Evolutionary conservation across 148 eudicot species (phyloP), one percentile per base, ranked within the genome.

Genomic region (Beta vulgaris): DNA sequence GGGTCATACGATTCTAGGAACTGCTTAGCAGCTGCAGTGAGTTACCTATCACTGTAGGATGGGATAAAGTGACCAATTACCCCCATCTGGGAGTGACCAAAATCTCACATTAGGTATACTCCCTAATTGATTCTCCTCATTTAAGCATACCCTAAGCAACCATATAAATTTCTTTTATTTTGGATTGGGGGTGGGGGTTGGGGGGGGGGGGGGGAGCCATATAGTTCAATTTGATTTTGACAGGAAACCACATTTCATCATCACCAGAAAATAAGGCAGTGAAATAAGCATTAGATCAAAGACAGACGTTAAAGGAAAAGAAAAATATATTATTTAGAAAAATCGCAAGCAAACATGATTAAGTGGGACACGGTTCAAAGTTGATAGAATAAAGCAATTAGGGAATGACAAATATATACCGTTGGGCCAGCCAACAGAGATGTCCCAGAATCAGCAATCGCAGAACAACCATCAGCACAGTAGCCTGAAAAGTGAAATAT

Each of bases 391-490:
- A 48, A 60, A 46, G 35, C 66, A 69, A 25, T 10, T 31, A 16
- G 49, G 66, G 25, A 28, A 55, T 49, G 23, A 32, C 8, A 46
- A 63, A 69, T 70, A 82, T 80, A 25, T 91, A 93, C 98, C 67
- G 91, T 89, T 54, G 98, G 98, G 73, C 98, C 98, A 79, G 98
- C 94, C 90, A 93, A 78, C 81, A 91, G 82, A 77, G 98, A 91
- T 36, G 96, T 93, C 71, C 98, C 98, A 82, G 98, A 93, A 82
- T 93, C 98, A 40, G 97, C 98, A 74, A 93, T 93, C 54, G 98
- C 97, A 42, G 98, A 84, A 82, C 98, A 93, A 67, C 97, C 94
- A 73, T 68, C 85, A 81, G 76, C 74, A 71, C 98, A 93, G 76
- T 78, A 91, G 83, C 94, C 98, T 93, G 90, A 77, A 84, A 83